Evolutionary conservation across 331 rosid genomes (phyloP), one percentile per base, ranked within the genome.

Genomic region (Stylosanthes scabra): DNA sequence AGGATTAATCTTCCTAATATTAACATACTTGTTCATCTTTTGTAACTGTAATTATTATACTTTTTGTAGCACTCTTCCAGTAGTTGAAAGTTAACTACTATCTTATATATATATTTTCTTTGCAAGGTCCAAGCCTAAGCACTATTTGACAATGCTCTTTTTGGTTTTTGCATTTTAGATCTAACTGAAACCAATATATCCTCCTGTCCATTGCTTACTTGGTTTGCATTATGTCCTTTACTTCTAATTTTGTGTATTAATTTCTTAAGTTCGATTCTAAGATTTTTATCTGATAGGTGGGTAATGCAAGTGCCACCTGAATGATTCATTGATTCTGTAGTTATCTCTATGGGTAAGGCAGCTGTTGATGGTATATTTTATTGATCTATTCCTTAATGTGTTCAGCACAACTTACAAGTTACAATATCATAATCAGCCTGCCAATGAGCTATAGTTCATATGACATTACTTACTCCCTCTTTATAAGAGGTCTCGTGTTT

Each of bases 1-100:
- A 11, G 69, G 56, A 59, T 44, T 20, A n/a, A 62, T 70, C 55
- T 59, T 50, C 64, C 55, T 65, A 55, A 69, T 42, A 31, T 61
- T 69, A 5, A 8, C 64, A 42, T 13, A 5, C 28, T 37, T 52
- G 61, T 44, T 54, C 47, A 37, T 27, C 69, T 45, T 45, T 14
- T 14, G 54, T 45, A 59, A 76, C 63, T 42, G 12, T 46, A 50
- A 31, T 31, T 31, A 3, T 31, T 31, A 3, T 5, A 31, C 5
- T 31, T 31, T 31, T 31, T 31, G 37, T 31, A 31, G 37, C 37
- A 31, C 37, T 31, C 57, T 29, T 67, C 29, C 42, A n/a, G 65
- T 34, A 4, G 55, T 41, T 51, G 29, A 51, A 46, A 56, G 47
- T 63, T 68, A 15, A 40, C 46, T 44, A 50, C 62, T 27, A 39